A percentile compares a stretch with the other conserved stretches of the same genome.
These are phyloP conservation scores for Larix kaempferi DNA, from an alignment of 75 land plant species.

Conservation along the genomic window DNA sequence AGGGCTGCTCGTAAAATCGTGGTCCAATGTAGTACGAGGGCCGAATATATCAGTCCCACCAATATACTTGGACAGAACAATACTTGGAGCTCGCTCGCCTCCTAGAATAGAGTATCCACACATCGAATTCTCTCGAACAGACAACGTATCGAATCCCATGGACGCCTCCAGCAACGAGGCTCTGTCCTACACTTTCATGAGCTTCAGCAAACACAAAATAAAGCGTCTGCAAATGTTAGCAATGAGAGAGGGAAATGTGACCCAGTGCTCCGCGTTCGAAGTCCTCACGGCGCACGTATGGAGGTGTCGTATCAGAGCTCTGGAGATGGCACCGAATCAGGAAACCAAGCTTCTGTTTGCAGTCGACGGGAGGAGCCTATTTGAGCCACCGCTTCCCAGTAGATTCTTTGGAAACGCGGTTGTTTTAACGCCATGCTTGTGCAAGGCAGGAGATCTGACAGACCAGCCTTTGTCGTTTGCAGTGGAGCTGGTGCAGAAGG, in stretches of 20 bases:
- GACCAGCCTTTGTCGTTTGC: constrained; percentile 49
- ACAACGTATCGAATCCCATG: constrained; percentile 40
- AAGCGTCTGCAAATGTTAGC: constrained; percentile 43
- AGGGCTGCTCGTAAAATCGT: constrained; percentile 64
- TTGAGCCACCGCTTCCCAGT: constrained; percentile 66
- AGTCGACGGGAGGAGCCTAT: constrained; percentile 67
- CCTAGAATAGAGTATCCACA: constrained; percentile 29
- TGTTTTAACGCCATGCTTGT: constrained; percentile 56
- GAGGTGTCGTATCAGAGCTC: constrained; percentile 54
- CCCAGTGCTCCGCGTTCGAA: constrained; percentile 78
- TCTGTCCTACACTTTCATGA: constrained; percentile 46
- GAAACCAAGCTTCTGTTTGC: constrained; percentile 81
- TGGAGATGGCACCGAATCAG: constrained; percentile 50
- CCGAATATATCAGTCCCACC: constrained; percentile 24
- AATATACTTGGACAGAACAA: constrained; percentile 28
- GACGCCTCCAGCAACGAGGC: constrained; percentile 39
- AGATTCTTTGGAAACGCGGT: constrained; percentile 87
- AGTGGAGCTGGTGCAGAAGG: constrained; percentile 63
- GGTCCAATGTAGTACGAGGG: constrained; percentile 68
- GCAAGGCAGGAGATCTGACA: constrained; percentile 52
- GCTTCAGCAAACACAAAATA: constrained; percentile 45
- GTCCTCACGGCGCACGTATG: constrained; percentile 79
- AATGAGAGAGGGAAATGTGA: constrained; percentile 47
- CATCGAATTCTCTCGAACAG: constrained; percentile 52
- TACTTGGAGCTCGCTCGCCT: constrained; percentile 23